Evolutionary conservation across 495 filamentous ascomycete species (phyloP).

Genomic region (Margaritispora aquatica): DNA sequence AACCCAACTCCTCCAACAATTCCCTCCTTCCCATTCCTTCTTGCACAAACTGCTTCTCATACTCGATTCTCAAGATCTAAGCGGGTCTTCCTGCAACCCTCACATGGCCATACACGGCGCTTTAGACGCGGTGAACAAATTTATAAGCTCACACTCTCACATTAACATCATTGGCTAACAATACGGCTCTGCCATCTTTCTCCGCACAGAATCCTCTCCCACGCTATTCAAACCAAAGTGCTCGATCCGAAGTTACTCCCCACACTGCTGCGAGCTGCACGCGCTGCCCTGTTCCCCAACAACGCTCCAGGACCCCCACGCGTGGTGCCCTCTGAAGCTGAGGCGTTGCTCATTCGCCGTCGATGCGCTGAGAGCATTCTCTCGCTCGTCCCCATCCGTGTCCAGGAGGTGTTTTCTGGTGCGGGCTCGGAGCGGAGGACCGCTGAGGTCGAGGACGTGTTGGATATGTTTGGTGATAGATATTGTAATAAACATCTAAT

Average conservation of each 20-base stretch:
- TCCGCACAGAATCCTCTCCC: slow-evolving; percentile 71
- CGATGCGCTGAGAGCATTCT: slow-evolving; percentile 48
- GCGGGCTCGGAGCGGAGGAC: slow-evolving; percentile 17
- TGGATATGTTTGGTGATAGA: slow-evolving; percentile 70
- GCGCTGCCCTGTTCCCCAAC: slow-evolving; percentile 73
- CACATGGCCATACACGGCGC: neutral
- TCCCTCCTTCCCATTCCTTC: no score
- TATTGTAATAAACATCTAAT: slow-evolving; percentile 90
- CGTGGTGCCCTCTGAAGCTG: slow-evolving; percentile 38
- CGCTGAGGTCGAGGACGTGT: slow-evolving; percentile 32
- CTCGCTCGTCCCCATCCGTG: slow-evolving; percentile 40
- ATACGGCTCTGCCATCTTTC: neutral
- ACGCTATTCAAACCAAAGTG: slow-evolving; percentile 58
- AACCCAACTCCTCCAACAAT: neutral
- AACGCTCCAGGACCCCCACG: slow-evolving; percentile 52
- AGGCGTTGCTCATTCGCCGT: slow-evolving; percentile 41
- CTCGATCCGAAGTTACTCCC: slow-evolving; percentile 64
- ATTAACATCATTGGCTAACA: slow-evolving; percentile 7
- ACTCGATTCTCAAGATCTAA: neutral
- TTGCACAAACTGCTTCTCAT: neutral
- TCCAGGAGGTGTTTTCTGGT: slow-evolving; percentile 44
- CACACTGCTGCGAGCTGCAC: slow-evolving; percentile 62
- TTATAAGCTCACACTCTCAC: no score
- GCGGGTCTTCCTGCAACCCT: neutral
- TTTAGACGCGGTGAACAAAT: neutral